Percentiles rank a stretch among this genome's conserved stretches.
Evolutionary conservation across 257 asterid species (phyloP).

Genomic region (Solanum neorickii): DNA sequence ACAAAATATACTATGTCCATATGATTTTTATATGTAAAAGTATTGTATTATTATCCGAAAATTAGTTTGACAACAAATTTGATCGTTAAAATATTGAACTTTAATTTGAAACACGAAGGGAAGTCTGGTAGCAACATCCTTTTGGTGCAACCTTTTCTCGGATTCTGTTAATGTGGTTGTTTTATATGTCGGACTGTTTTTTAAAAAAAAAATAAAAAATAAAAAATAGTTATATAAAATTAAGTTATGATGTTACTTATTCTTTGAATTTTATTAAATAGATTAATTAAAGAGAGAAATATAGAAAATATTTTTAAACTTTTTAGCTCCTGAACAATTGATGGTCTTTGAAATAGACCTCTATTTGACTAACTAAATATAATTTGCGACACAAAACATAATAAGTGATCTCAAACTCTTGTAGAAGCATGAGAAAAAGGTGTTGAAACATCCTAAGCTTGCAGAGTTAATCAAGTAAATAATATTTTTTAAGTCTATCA

Average conservation of each 20-base stretch:
- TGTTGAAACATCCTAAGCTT: not conserved
- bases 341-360: no score
- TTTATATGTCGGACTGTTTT: no score
- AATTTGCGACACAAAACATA: not conserved
- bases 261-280: not conserved
- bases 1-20: not conserved
- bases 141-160: not conserved
- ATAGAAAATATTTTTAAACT: no score
- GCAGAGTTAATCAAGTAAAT: no score
- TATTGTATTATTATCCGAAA: not conserved
- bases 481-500: no score
- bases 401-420: not conserved
- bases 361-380: no score
- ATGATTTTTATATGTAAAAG: not conserved
- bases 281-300: no score
- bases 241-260: not conserved
- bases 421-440: no score
- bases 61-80: not conserved
- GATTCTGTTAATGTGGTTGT: not conserved
- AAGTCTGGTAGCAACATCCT: not conserved
- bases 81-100: not conserved
- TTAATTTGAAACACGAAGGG: not conserved
- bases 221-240: not conserved
- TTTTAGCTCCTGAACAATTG: not conserved
- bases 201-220: no score